These are phyloP conservation scores for Russula vinacea DNA, from an alignment of 768 basidiomycete species.

Conservation along the genomic window DNA sequence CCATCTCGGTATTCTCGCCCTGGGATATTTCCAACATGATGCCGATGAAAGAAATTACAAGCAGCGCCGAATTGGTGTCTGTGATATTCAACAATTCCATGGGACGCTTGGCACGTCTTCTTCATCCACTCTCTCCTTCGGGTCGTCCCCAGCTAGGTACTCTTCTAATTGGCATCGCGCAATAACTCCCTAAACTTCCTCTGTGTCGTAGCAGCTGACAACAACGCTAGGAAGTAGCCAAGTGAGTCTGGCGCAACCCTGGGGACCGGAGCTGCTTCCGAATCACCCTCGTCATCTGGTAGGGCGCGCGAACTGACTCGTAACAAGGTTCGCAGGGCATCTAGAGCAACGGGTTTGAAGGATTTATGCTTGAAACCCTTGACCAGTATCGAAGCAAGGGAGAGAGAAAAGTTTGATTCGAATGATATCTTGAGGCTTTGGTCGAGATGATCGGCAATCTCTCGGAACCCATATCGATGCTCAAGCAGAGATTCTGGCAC, in stretches of 20 bases:
- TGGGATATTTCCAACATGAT: slow-evolving; percentile 74
- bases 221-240: slow-evolving; percentile 75
- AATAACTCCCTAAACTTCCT: slow-evolving; percentile 58
- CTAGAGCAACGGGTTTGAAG: slow-evolving; percentile 59
- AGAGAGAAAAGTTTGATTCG: slow-evolving; percentile 75
- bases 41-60: slow-evolving; percentile 70
- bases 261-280: slow-evolving; percentile 41
- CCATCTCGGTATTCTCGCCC: slow-evolving; percentile 76
- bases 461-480: slow-evolving; percentile 60
- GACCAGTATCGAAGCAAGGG: slow-evolving; percentile 78
- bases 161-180: slow-evolving; percentile 57
- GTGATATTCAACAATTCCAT: slow-evolving; percentile 55
- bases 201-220: slow-evolving; percentile 62
- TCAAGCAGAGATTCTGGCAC: slow-evolving; percentile 61
- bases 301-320: slow-evolving; percentile 53
- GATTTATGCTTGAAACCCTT: slow-evolving; percentile 75
- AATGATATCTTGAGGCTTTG: slow-evolving; percentile 71
- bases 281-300: slow-evolving; percentile 33
- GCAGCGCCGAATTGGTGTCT: slow-evolving; percentile 63
- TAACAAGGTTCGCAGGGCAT: slow-evolving; percentile 60
- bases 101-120: slow-evolving; percentile 51
- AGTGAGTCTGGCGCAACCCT: slow-evolving; percentile 58
- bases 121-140: slow-evolving; percentile 41
- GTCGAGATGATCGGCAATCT: slow-evolving; percentile 69
- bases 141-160: slow-evolving; percentile 44